Evolutionary conservation across 1,139 yeast genomes (phyloP).

Genomic region (Nakaseomyces bracarensis): DNA sequence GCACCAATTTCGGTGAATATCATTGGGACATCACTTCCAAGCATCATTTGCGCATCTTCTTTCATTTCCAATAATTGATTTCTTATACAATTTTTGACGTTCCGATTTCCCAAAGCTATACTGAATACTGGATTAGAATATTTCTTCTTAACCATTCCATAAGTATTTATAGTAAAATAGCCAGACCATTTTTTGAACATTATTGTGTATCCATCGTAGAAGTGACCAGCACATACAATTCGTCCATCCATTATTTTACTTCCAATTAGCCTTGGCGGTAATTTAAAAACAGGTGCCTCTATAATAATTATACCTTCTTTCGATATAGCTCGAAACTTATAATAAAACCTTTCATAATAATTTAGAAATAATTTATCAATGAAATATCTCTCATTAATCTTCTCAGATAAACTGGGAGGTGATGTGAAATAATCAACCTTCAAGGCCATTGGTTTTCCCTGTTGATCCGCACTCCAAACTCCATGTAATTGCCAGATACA

Average conservation of each 20-base stretch:
- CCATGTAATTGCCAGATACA: slow-evolving; percentile 77
- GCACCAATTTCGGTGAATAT: slow-evolving; percentile 92
- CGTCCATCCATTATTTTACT: slow-evolving; percentile 51
- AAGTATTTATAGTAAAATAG: slow-evolving; percentile 73
- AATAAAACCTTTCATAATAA: slow-evolving; percentile 45
- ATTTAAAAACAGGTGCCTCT: slow-evolving; percentile 77
- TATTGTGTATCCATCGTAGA: slow-evolving; percentile 85
- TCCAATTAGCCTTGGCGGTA: slow-evolving; percentile 61
- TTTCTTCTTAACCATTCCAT: slow-evolving; percentile 77
- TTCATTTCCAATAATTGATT: slow-evolving; percentile 59
- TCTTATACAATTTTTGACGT: slow-evolving; percentile 62
- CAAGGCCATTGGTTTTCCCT: slow-evolving; percentile 34
- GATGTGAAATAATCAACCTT: slow-evolving; percentile 43
- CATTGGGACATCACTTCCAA: slow-evolving; percentile 58
- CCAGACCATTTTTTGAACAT: slow-evolving; percentile 83
- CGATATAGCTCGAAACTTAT: slow-evolving; percentile 41
- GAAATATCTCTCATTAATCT: slow-evolving; percentile 49
- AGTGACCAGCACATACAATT: slow-evolving; percentile 78
- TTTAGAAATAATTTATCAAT: slow-evolving; percentile 55
- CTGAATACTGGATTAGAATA: slow-evolving; percentile 73
- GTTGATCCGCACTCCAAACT: slow-evolving; percentile 50
- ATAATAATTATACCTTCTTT: slow-evolving; percentile 50
- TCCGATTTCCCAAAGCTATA: slow-evolving; percentile 68
- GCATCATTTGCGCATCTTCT: slow-evolving; percentile 47
- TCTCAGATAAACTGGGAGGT: slow-evolving; percentile 5